Percentiles rank a stretch among this genome's conserved stretches.
Conservation (phyloP, 2,329 filamentous ascomycete genomes). For the Colletotrichum acutatum region DNA sequence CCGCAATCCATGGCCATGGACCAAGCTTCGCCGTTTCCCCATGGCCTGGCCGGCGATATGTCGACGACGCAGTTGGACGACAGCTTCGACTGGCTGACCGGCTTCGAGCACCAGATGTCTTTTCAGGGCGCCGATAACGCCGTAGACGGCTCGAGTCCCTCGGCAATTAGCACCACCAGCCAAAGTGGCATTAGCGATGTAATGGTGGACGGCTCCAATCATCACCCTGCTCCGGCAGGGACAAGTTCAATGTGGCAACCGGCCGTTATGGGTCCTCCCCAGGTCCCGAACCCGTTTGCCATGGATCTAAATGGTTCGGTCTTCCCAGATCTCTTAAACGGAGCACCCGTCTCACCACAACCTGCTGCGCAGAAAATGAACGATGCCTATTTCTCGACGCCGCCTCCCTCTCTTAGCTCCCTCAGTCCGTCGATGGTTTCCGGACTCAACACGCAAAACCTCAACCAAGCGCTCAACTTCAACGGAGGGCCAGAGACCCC, state of each 20-base stretch:
- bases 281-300: conserved; percentile 76
- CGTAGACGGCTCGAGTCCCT: conserved; percentile 93
- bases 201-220: conserved; percentile 85
- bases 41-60: conserved; percentile 65
- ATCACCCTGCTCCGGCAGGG: conserved; percentile 60
- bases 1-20: conserved; percentile 74
- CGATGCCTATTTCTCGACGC: conserved; percentile 83
- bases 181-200: conserved; percentile 92
- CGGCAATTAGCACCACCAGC: conserved; percentile 93
- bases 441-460: conserved; percentile 67
- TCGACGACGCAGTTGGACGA: conserved; percentile 74
- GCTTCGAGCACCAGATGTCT: conserved; percentile 81
- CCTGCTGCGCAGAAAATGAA: conserved; percentile 76
- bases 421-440: conserved; percentile 79
- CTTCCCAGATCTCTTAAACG: conserved; percentile 81
- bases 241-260: conserved; percentile 76
- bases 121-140: conserved; percentile 81
- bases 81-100: conserved; percentile 83
- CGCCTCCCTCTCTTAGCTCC: conserved; percentile 78
- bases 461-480: conserved; percentile 74
- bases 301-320: conserved; percentile 80
- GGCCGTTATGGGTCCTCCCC: conserved; percentile 75
- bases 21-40: conserved; percentile 69
- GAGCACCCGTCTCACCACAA: conserved; percentile 81
- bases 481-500: conserved; percentile 76